A percentile compares a stretch with the other conserved stretches of the same genome.
Conservation (phyloP, 176 grass and related monocot species). For the Ampelocalamus luodianensis region DNA sequence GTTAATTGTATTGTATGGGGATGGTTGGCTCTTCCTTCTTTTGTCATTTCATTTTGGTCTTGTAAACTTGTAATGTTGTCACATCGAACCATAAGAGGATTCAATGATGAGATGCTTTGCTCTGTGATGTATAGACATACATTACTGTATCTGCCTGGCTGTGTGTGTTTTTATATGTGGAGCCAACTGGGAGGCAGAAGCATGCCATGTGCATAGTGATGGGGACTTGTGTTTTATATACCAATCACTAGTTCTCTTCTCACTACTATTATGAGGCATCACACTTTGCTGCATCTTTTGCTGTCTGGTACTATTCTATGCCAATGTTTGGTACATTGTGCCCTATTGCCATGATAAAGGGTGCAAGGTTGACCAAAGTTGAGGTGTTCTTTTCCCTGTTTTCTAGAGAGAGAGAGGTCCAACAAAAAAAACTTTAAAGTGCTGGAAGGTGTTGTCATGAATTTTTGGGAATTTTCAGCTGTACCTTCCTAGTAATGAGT, state of each 20-base stretch:
- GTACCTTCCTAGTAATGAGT: conserved; percentile 58
- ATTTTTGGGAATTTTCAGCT: conserved; percentile 59
- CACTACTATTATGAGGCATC: conserved; percentile 52
- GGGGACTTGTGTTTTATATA: conserved; percentile 49
- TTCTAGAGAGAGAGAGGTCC: conserved; percentile 14
- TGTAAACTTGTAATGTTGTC: neutral
- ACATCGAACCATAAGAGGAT: conserved; percentile 30
- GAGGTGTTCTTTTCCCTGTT: conserved; percentile 50
- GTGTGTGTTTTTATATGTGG: conserved; percentile 43
- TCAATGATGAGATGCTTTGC: conserved; percentile 40
- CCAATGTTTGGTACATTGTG: conserved; percentile 59
- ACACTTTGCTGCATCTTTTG: conserved; percentile 59
- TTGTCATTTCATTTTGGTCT: neutral
- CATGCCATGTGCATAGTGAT: conserved; percentile 78
- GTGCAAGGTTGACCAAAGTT: conserved; percentile 57
- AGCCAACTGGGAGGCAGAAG: conserved; percentile 56
- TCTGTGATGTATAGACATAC: conserved; percentile 36
- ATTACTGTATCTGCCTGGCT: conserved; percentile 29
- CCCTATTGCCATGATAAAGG: conserved; percentile 56
- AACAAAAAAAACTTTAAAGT: conserved; percentile 34
- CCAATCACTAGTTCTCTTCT: conserved; percentile 37
- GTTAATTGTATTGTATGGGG: conserved; percentile 41
- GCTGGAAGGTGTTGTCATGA: conserved; percentile 61
- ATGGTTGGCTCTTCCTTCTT: neutral
- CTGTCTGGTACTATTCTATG: conserved; percentile 44